Evolutionary conservation across 257 asterid genomes (phyloP).

Genomic region (Penstemon barbatus): DNA sequence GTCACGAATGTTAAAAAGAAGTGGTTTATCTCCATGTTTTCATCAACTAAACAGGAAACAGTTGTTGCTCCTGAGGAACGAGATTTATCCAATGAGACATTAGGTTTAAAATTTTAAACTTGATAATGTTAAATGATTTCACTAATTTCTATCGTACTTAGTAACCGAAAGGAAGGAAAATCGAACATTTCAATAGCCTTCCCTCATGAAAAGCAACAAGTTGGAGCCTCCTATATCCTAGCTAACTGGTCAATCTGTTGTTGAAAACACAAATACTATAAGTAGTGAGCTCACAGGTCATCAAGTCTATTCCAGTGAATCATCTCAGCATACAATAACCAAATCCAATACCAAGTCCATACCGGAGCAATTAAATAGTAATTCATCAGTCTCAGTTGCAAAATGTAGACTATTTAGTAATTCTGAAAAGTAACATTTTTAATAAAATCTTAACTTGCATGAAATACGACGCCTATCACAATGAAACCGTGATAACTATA

Average conservation of each 20-base stretch:
- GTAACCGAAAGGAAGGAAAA: conserved; percentile 29
- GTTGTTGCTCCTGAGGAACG: conserved; percentile 9
- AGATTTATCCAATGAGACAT: no score
- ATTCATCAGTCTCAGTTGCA: conserved; percentile 31
- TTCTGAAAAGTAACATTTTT: not conserved
- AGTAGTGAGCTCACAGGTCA: conserved; percentile 35
- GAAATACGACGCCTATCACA: conserved; percentile 47
- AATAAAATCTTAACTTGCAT: not conserved
- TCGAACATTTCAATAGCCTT: conserved; percentile 37
- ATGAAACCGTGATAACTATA: conserved; percentile 53
- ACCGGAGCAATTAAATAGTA: conserved; percentile 37
- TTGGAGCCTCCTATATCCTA: conserved; percentile 27
- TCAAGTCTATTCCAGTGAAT: conserved; percentile 33
- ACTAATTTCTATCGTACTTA: not conserved
- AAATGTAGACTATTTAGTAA: conserved; percentile 35
- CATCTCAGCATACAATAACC: conserved; percentile 41
- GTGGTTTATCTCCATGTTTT: conserved; percentile 59
- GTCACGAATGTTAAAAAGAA: conserved; percentile 39
- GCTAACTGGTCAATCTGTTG: conserved; percentile 34
- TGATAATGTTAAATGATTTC: conserved; percentile 39
- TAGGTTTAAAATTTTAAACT: conserved; percentile 11
- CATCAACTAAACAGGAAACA: conserved; percentile 45
- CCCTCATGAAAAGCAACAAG: conserved; percentile 46
- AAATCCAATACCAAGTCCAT: conserved; percentile 38
- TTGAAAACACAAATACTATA: conserved; percentile 34